phyloP scores from a whole-genome alignment of 306 rosid species.

The Hippophae tibetana region DNA sequence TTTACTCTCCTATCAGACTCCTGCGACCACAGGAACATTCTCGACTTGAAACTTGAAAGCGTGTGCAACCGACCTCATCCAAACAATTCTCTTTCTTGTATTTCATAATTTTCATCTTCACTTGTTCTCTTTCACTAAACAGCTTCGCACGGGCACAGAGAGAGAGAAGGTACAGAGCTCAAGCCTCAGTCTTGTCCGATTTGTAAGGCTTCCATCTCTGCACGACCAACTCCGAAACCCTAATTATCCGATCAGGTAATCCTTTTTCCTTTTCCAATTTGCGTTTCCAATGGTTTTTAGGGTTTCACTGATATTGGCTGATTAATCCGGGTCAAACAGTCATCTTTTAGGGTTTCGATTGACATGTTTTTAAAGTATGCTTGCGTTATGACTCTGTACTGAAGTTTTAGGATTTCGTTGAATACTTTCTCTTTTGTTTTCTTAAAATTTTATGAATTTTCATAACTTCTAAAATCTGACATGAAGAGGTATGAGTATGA shows the following conservation, averaged over 20 bases:
- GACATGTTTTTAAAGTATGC: not conserved
- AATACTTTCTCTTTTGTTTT: too few species aligned
- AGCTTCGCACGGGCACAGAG: not conserved
- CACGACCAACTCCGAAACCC: conserved; percentile 27
- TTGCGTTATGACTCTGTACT: not conserved
- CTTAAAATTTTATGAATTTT: too few species aligned
- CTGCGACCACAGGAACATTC: not conserved
- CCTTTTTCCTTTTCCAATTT: not conserved
- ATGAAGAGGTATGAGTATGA: too few species aligned
- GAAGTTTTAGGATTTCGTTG: too few species aligned
- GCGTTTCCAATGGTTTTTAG: not conserved
- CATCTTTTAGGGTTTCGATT: not conserved
- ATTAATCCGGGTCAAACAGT: not conserved
- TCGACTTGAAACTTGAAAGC: not conserved
- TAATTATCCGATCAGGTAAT: conserved; percentile 50
- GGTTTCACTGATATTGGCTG: not conserved
- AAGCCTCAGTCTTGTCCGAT: conserved; percentile 32
- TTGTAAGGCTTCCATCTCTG: conserved; percentile 27
- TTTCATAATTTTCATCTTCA: not conserved
- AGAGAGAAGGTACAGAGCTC: conserved; percentile 13
- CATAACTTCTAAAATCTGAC: too few species aligned
- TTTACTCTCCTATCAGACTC: not conserved
- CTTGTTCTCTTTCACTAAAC: conserved; percentile 23
- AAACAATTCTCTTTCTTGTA: not conserved
- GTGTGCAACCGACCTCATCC: not conserved